Evolutionary conservation across 495 filamentous ascomycete genomes (phyloP).

Genomic region (Hapsidospora chrysogenum): DNA sequence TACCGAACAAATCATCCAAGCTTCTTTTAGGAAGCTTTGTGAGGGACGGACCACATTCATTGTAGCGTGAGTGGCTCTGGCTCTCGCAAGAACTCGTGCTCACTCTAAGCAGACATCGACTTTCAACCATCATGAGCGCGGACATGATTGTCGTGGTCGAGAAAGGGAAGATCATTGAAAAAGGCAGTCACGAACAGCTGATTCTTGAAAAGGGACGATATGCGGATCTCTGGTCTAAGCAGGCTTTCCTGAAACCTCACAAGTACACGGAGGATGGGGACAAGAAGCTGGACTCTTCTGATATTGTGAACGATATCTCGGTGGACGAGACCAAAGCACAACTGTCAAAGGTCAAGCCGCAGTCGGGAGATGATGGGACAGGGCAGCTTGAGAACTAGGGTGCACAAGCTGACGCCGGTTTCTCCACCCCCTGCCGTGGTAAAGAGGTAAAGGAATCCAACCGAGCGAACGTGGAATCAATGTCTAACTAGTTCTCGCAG

Average conservation of each 20-base stretch:
- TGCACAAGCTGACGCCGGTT: too few relatives aligned
- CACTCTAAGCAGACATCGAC: slow-evolving; percentile 31
- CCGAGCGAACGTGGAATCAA: too few relatives aligned
- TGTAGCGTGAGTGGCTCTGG: slow-evolving; percentile 34
- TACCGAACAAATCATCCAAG: slow-evolving; percentile 57
- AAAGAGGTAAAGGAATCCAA: too few relatives aligned
- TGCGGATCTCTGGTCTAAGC: slow-evolving; percentile 44
- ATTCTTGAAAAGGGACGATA: slow-evolving; percentile 39
- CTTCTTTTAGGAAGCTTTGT: slow-evolving; percentile 40
- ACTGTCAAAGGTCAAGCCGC: too few relatives aligned
- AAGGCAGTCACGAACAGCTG: slow-evolving; percentile 46
- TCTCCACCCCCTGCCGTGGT: too few relatives aligned
- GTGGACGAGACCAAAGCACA: too few relatives aligned
- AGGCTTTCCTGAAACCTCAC: slow-evolving; percentile 34
- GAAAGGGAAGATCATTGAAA: slow-evolving; percentile 46
- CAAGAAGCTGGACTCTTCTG: slow-evolving; percentile 4
- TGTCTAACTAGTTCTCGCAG: slow-evolving; percentile 24
- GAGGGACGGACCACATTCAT: slow-evolving; percentile 43
- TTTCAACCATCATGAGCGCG: slow-evolving; percentile 56
- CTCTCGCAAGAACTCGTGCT: background rate
- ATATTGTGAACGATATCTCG: too few relatives aligned
- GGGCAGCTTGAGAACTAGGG: too few relatives aligned
- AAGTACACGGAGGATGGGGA: slow-evolving; percentile 15
- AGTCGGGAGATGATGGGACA: too few relatives aligned
- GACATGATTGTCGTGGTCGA: slow-evolving; percentile 50